Percentiles rank a stretch among this genome's conserved stretches.
Evolutionary conservation across 108 stramenopile species (phyloP).

Genomic region (Mediolabrus comicus): DNA sequence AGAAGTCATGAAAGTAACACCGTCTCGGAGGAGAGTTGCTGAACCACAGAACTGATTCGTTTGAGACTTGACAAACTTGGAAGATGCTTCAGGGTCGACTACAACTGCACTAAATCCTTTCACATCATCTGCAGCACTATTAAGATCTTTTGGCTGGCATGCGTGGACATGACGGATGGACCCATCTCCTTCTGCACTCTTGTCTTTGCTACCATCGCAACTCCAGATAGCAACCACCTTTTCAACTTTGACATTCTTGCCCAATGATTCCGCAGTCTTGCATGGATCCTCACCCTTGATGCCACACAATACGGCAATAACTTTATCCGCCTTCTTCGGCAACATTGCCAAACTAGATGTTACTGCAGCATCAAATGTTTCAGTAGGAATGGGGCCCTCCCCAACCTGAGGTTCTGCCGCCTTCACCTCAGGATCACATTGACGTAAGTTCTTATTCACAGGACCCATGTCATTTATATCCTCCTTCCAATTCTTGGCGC

Average conservation of each 20-base stretch:
- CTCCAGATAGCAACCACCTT: conserved; percentile 44
- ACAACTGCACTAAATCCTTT: conserved; percentile 49
- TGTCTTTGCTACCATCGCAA: conserved; percentile 9
- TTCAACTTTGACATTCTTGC: conserved; percentile 41
- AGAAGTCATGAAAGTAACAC: conserved; percentile 48
- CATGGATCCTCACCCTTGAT: conserved; percentile 26
- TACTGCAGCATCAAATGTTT: conserved; percentile 30
- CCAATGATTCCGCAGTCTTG: conserved; percentile 24
- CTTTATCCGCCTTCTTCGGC: conserved; percentile 48
- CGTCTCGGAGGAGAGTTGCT: conserved; percentile 25
- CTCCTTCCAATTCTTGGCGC: conserved; percentile 72
- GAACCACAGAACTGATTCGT: conserved; percentile 31
- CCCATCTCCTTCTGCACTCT: neutral
- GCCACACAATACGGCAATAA: conserved; percentile 43
- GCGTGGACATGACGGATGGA: conserved; percentile 16
- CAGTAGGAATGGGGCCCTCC: conserved; percentile 29
- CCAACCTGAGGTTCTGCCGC: conserved; percentile 43
- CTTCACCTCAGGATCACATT: conserved; percentile 38
- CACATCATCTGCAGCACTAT: conserved; percentile 35
- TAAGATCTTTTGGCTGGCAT: conserved; percentile 33
- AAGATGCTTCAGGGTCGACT: conserved; percentile 40
- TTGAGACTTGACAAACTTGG: conserved; percentile 9
- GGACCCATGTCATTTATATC: conserved; percentile 80
- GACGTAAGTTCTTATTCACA: conserved; percentile 42
- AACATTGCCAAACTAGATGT: conserved; percentile 22